A percentile compares a stretch with the other conserved stretches of the same genome.
These are phyloP conservation scores for Phanerodontia chrysosporium DNA, from an alignment of 768 basidiomycete species.

Conservation along the genomic window DNA sequence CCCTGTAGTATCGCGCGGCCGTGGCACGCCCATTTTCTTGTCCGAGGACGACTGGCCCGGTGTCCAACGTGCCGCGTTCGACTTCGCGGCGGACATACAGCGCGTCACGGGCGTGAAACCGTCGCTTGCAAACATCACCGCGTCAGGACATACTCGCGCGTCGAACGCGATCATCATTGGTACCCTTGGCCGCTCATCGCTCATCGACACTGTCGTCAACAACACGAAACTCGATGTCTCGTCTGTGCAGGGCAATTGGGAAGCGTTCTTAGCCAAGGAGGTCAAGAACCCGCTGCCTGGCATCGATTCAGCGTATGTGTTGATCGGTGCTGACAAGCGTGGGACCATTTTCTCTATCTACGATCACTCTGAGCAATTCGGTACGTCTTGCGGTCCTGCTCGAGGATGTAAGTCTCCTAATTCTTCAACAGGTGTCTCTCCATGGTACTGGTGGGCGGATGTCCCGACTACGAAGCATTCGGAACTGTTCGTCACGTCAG, in stretches of 20 bases:
- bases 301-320: conserved; percentile 57
- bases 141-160: conserved; percentile 1
- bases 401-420: conserved; percentile 54
- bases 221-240: conserved; percentile 51
- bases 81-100: conserved; percentile 60
- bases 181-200: conserved; percentile 52
- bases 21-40: conserved; percentile 45
- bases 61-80: conserved; percentile 54
- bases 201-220: conserved; percentile 50
- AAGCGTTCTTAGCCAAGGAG: conserved; percentile 49
- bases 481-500: conserved; percentile 41
- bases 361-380: conserved; percentile 68
- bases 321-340: conserved; percentile 65
- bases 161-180: conserved; percentile 57
- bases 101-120: conserved; percentile 54
- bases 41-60: conserved; percentile 59
- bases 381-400: conserved; percentile 27
- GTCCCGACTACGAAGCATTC: conserved; percentile 54
- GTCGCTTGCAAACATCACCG: conserved; percentile 44
- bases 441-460: conserved; percentile 78
- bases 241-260: conserved; percentile 61
- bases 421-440: conserved; percentile 47
- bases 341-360: conserved; percentile 66
- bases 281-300: conserved; percentile 56
- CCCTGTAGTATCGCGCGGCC: conserved; percentile 40